phyloP scores from a whole-genome alignment of 805 yeast species.

The Metschnikowia dekortorum region DNA sequence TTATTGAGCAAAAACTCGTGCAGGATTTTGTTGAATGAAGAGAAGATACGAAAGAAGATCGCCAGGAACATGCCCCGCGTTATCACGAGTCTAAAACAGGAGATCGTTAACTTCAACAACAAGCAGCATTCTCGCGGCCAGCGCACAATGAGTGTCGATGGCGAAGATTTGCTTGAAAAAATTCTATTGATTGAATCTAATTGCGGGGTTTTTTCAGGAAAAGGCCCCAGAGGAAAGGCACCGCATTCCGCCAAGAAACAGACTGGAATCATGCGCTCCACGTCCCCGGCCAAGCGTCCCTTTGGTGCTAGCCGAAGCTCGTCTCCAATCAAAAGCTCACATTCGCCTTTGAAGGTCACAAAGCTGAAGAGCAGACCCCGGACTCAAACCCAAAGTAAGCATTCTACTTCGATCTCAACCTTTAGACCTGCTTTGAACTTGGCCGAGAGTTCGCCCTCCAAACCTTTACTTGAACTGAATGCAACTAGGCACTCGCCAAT shows the following conservation, averaged over 20 bases:
- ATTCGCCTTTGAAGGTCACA: slow-evolving; percentile 11
- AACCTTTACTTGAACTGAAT: neutral
- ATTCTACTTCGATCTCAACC: neutral
- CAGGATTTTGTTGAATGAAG: slow-evolving; percentile 75
- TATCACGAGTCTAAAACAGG: slow-evolving; percentile 45
- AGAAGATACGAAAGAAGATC: slow-evolving; percentile 64
- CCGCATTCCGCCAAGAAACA: neutral
- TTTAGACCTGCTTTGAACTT: neutral
- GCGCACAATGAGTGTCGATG: slow-evolving; percentile 37
- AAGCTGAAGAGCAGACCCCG: slow-evolving; percentile 1
- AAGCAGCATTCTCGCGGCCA: slow-evolving; percentile 18
- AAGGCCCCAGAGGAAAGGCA: slow-evolving; percentile 4
- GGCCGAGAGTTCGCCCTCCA: neutral
- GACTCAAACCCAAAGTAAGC: neutral
- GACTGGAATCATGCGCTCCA: neutral
- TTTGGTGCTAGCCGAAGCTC: slow-evolving; percentile 6
- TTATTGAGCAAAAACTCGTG: slow-evolving; percentile 72
- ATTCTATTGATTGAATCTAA: slow-evolving; percentile 29
- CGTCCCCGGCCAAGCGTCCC: slow-evolving; percentile 7
- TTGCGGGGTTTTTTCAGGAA: slow-evolving; percentile 3
- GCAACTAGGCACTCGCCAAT: neutral
- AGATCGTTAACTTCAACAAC: slow-evolving; percentile 47
- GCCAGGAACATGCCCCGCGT: slow-evolving; percentile 65
- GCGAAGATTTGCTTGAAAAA: slow-evolving; percentile 43
- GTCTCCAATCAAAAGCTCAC: slow-evolving; percentile 8